Base-by-base conservation (phyloP, 192 early-diverging fungal genomes). In the Funneliformis geosporum region DNA sequence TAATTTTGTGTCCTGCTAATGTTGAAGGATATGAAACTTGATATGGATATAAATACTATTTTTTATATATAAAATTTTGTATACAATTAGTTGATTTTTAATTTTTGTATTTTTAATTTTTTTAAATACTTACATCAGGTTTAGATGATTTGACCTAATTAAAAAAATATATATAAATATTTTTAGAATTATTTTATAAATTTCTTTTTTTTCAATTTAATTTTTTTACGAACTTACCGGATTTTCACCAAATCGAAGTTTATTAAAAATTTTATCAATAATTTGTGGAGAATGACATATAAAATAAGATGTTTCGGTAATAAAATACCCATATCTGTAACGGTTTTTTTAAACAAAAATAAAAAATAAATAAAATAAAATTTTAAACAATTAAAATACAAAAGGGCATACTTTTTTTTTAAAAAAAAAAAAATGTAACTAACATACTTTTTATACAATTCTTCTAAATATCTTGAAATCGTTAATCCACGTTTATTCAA, bases 251-350 rank as follows among this genome's bases (percentile, higher is more conserved):
- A 86, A 97, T 44, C 97, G 90, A 73, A 98, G 96, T 80, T 89
- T 90, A 55, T 90, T 81, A 82, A 97, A 97, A 40, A 97, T 94
- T 6, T 66, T 76, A 43, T 86, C 82, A 72, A 94, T 96, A n/a
- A 87, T 89, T 10, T 46, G 77, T 12, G 90, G 90, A 60, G 96
- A 92, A 40, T 92, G 85, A 80, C 95, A 95, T 59, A 95, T 86
- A 84, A 97, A 96, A 84, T 98, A 98, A 23, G 91, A 89, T 83
- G 96, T 97, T 62, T 92, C 88, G 2, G 94, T 94, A 5, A 92
- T 90, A 88, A 95, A 97, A 81, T 88, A 94, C 4, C 96, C 96
- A 46, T 94, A 92, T 1, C 59, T 65, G 23, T 38, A 27, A 10
- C 18, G 39, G 5, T n/a, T 18, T n/a, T 27, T n/a, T n/a, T n/a